Evolutionary conservation across 208 protist species (phyloP).

Genomic region (Leishmania martiniquensis): DNA sequence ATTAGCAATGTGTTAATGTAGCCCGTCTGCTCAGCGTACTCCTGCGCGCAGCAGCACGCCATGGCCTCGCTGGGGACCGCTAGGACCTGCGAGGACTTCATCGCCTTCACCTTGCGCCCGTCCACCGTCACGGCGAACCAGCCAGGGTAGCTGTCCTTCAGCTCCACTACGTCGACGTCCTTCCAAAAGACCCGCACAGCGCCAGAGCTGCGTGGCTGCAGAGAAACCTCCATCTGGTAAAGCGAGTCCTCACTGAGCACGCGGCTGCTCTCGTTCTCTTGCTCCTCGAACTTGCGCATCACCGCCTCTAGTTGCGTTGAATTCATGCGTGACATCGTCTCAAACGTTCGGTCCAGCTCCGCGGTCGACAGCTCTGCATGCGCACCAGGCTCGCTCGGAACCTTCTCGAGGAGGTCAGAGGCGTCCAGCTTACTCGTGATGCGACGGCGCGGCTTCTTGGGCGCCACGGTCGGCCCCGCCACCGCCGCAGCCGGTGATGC

Average conservation of each 20-base stretch:
- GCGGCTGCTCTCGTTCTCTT: constrained; percentile 74
- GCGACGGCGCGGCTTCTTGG: constrained; percentile 65
- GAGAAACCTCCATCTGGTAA: constrained; percentile 92
- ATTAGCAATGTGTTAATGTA: constrained; percentile 91
- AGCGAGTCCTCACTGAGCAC: constrained; percentile 86
- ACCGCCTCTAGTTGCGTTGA: constrained; percentile 75
- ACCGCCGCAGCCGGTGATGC: neutral
- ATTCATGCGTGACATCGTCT: constrained; percentile 74
- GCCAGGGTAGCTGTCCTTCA: constrained; percentile 53
- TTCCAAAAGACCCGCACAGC: constrained; percentile 90
- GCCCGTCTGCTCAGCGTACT: constrained; percentile 86
- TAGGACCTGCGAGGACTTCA: constrained; percentile 76
- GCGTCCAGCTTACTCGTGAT: constrained; percentile 63
- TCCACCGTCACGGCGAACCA: constrained; percentile 92
- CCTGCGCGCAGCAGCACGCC: constrained; percentile 83
- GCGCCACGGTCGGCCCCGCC: constrained; percentile 46
- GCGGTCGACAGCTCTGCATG: constrained; percentile 84
- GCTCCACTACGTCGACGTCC: constrained; percentile 74
- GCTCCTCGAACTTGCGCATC: constrained; percentile 54
- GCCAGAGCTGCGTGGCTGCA: constrained; percentile 58
- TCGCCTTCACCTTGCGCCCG: constrained; percentile 86
- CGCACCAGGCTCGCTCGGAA: constrained; percentile 81
- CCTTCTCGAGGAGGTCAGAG: constrained; percentile 52
- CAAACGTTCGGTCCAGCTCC: constrained; percentile 85
- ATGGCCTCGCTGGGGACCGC: constrained; percentile 86